Evolutionary conservation across 345 rosid genomes (phyloP).

Genomic region (Lepidium aucheri): DNA sequence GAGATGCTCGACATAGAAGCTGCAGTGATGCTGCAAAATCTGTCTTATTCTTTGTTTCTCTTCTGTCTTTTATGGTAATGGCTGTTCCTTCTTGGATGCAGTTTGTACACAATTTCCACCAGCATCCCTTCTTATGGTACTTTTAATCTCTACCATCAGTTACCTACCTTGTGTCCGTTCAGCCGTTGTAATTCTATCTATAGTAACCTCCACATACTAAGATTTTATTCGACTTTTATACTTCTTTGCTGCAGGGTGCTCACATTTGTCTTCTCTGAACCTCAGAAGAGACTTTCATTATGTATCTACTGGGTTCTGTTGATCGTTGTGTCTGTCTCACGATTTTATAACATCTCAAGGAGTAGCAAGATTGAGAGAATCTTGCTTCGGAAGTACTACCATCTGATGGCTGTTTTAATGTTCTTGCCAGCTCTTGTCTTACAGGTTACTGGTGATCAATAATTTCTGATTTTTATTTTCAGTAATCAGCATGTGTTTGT

Average conservation of each 20-base stretch:
- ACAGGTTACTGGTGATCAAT: constrained; percentile 51
- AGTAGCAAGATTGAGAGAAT: constrained; percentile 87
- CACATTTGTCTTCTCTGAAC: constrained; percentile 65
- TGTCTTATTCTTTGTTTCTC: constrained; percentile 45
- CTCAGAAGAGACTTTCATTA: constrained; percentile 63
- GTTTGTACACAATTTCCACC: constrained; percentile 60
- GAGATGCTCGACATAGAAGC: constrained; percentile 24
- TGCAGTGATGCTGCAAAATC: constrained; percentile 40
- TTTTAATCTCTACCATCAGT: background rate
- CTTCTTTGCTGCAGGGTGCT: constrained; percentile 52
- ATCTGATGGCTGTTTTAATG: constrained; percentile 93
- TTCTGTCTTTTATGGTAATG: constrained; percentile 37
- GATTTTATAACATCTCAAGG: constrained; percentile 77
- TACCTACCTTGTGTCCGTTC: background rate
- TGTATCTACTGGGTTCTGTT: constrained; percentile 72
- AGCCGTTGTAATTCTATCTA: background rate
- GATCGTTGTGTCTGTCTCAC: constrained; percentile 57
- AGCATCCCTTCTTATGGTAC: constrained; percentile 84
- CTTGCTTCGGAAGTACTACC: constrained; percentile 94
- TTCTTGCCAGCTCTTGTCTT: constrained; percentile 90
- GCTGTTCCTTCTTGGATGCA: constrained; percentile 82
- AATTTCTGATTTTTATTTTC: background rate
- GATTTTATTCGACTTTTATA: constrained; percentile 15
- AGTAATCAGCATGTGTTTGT: background rate
- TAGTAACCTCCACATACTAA: background rate